Percentiles rank a stretch among this genome's conserved stretches.
These are phyloP conservation scores for Volvox reticuliferus DNA, from an alignment of 139 green algal species.

Conservation along the genomic window DNA sequence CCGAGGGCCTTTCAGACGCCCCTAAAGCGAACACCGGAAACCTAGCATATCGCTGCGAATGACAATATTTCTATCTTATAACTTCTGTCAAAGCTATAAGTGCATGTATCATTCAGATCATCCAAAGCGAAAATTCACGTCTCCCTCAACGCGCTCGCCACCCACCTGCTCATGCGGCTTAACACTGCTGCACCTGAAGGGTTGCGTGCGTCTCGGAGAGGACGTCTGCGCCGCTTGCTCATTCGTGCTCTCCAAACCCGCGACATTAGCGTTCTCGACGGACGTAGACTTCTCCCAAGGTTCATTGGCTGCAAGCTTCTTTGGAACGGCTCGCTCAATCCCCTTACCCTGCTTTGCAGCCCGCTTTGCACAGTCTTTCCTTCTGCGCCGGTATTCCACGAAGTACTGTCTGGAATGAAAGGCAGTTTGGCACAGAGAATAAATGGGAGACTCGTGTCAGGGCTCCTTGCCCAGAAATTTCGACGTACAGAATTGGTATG, in stretches of 20 bases:
- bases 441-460: background rate
- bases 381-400: constrained; percentile 22
- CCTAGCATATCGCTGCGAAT: no score
- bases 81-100: no score
- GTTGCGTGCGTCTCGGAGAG: background rate
- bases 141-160: background rate
- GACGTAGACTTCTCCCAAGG: background rate
- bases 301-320: background rate
- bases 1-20: no score
- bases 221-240: background rate
- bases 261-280: background rate
- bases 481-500: background rate
- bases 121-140: background rate
- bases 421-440: background rate
- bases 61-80: no score
- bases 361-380: background rate
- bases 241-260: background rate
- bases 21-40: no score
- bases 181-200: background rate
- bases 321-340: background rate
- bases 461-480: background rate
- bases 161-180: background rate
- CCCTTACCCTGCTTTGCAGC: background rate
- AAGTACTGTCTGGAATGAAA: constrained; percentile 14
- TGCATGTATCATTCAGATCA: no score